These are phyloP conservation scores for Amauroascus verrucosus DNA, from an alignment of 2,329 filamentous ascomycete genomes.

Conservation along the genomic window DNA sequence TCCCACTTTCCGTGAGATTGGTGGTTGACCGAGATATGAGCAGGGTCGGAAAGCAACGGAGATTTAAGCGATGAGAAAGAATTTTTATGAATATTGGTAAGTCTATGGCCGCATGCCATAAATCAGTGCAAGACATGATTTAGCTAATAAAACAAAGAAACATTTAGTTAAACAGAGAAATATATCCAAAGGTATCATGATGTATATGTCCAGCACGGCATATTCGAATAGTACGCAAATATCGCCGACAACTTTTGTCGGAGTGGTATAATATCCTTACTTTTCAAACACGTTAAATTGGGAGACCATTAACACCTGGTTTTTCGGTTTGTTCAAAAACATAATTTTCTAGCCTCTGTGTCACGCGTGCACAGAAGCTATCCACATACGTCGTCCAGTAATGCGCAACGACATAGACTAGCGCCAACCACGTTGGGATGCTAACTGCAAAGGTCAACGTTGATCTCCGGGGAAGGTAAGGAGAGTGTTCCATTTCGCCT, in stretches of 20 bases:
- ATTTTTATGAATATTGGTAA: too few species aligned
- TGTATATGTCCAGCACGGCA: not conserved
- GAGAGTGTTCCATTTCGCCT: conserved; percentile 30
- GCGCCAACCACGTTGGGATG: conserved; percentile 39
- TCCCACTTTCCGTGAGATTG: too few species aligned
- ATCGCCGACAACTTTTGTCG: not conserved
- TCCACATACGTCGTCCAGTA: conserved; percentile 46
- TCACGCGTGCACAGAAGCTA: conserved; percentile 40
- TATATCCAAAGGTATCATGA: not conserved
- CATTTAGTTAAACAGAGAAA: not conserved
- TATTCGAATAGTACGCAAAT: not conserved
- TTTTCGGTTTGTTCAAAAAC: conserved; percentile 41
- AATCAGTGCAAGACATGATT: too few species aligned
- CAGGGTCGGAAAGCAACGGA: too few species aligned
- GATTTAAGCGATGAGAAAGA: too few species aligned
- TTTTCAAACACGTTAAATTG: not conserved
- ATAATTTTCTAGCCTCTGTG: conserved; percentile 39
- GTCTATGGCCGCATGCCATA: not conserved
- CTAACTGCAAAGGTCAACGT: conserved; percentile 34
- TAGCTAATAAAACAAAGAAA: not conserved
- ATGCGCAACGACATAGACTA: conserved; percentile 41
- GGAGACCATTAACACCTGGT: conserved; percentile 3
- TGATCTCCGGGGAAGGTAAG: conserved; percentile 35
- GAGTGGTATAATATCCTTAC: not conserved
- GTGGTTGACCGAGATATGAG: too few species aligned